These are phyloP conservation scores for Russula emetica DNA, from an alignment of 768 basidiomycete genomes.

Conservation along the genomic window DNA sequence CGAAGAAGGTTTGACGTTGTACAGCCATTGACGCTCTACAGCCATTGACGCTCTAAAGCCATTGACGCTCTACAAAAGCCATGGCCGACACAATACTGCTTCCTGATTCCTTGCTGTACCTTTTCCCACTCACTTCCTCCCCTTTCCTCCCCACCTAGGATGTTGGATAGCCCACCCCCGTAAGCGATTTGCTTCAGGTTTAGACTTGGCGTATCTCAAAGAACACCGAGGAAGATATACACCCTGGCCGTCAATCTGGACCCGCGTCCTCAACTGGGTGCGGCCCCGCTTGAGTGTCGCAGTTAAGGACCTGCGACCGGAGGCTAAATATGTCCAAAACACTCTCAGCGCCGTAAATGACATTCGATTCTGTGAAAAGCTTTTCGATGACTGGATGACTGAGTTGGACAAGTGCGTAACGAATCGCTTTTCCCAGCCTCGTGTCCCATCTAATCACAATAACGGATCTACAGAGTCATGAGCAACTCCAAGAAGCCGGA, in stretches of 20 bases:
- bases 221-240: slow-evolving; percentile 12
- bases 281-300: slow-evolving; percentile 5
- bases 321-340: neutral
- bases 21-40: too few relatives aligned
- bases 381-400: slow-evolving; percentile 17
- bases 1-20: too few relatives aligned
- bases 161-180: slow-evolving; percentile 20
- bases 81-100: too few relatives aligned
- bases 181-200: slow-evolving; percentile 5
- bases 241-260: slow-evolving; percentile 9
- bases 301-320: slow-evolving; percentile 7
- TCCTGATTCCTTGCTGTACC: too few relatives aligned
- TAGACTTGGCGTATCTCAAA: slow-evolving; percentile 1
- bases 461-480: neutral
- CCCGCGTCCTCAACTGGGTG: slow-evolving; percentile 8
- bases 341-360: slow-evolving; percentile 9
- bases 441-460: neutral
- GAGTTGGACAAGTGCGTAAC: slow-evolving; percentile 14
- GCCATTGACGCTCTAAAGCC: too few relatives aligned
- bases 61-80: too few relatives aligned
- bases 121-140: neutral
- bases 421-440: neutral
- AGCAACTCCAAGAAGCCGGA: slow-evolving; percentile 1
- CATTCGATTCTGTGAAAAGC: slow-evolving; percentile 18
- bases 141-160: neutral